Evolutionary conservation across 768 basidiomycete species (phyloP), one percentile per base, ranked within the genome.

Genomic region (Antrodiella citrinella): DNA sequence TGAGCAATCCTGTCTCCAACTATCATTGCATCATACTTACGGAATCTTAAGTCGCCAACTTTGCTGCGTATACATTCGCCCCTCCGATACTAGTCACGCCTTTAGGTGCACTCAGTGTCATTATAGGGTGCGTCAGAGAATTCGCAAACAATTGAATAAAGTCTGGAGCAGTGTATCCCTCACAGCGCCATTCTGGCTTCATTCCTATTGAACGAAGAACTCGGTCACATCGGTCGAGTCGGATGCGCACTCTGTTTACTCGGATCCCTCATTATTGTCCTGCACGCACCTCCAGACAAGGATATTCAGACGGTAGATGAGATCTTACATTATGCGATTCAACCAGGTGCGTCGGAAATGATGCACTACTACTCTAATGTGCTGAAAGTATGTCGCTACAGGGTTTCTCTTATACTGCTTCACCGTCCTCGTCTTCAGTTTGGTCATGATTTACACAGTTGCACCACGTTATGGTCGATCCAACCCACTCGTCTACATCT

Each of bases 31-130:
- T 4, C 15, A 18, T 10, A 26, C 48, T n/a, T 21, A 19, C 9
- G 10, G 19, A 26, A 15, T 47, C 7, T 48, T 21, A 54, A 87
- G 84, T 84, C 52, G 86, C 87, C 49, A 89, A 89, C 69, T 98
- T 98, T 68, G 92, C 94, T 4, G 95, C 95, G 5, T 97, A 97
- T 64, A 89, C 92, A 0, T 99, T 97, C 59, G 96, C 96, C 1
- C 96, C 95, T 53, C 91, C 96, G 58, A 94, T 97, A 62, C 75
- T 99, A 50, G 93, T 99, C n/a, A 97, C 95, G 1, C 96, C 96
- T 1, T 70, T 99, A n/a, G 96, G 96, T 49, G 93, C 95, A 19
- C 74, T 96, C 40, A 94, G 91, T 64, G 96, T 99, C 11, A 77
- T 99, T 55, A 89, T 99, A 53, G 96, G 95, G 94, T 95, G 59